These are phyloP conservation scores for Verticillium isaacii DNA, from an alignment of 2,329 filamentous ascomycete species.

Conservation along the genomic window DNA sequence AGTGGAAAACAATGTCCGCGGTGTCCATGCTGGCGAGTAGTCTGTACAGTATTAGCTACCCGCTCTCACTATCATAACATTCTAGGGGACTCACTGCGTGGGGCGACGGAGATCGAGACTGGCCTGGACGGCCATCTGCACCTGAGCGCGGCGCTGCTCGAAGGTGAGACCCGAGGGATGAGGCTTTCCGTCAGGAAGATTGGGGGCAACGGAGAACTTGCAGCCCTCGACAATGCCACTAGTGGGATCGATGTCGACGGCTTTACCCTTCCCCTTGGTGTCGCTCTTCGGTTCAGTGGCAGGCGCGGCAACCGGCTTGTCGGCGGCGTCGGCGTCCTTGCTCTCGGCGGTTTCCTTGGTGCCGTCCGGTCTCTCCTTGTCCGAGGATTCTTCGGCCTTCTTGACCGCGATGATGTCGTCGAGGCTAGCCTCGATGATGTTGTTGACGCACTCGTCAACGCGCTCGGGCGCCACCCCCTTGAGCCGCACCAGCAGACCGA, in stretches of 20 bases:
- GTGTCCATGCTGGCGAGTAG: background rate
- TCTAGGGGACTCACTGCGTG: background rate
- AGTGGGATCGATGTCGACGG: background rate
- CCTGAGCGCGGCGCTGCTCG: background rate
- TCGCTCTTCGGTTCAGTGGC: background rate
- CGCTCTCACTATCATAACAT: background rate
- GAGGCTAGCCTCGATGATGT: background rate
- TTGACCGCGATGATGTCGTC: background rate
- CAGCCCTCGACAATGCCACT: background rate
- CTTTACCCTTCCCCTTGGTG: background rate
- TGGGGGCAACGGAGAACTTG: background rate
- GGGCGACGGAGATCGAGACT: background rate
- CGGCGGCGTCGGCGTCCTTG: background rate
- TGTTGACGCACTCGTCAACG: background rate
- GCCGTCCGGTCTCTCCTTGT: background rate
- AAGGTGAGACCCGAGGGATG: background rate
- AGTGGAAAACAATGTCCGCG: slow-evolving; percentile 2
- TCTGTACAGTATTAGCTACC: background rate
- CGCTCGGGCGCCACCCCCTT: background rate
- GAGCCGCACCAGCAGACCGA: background rate
- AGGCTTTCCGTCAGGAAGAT: background rate
- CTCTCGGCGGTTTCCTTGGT: background rate
- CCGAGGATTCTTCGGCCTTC: background rate
- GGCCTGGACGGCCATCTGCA: background rate
- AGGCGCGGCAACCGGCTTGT: background rate